A percentile compares a stretch with the other conserved stretches of the same genome.
Conservation (phyloP, 331 rosid genomes). For the Telfairia occidentalis region DNA sequence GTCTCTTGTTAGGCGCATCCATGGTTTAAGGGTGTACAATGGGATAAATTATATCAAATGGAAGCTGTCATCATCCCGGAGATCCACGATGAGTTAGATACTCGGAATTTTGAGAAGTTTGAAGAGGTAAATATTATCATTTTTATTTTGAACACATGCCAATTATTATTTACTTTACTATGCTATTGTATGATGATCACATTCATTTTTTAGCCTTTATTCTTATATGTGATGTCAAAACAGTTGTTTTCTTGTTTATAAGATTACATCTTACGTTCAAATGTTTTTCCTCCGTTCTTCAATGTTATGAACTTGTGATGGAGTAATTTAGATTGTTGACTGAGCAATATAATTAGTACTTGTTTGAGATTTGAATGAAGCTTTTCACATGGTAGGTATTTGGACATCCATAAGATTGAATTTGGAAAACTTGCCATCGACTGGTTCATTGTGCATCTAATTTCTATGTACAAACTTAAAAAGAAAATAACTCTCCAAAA, state of each 20-base stretch:
- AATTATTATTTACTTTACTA: not conserved
- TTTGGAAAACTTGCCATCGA: not conserved
- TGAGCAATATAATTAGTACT: not conserved
- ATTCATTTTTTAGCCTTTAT: not conserved
- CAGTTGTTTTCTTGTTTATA: not conserved
- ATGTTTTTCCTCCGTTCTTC: not conserved
- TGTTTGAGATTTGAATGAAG: not conserved
- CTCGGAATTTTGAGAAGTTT: conserved; percentile 77
- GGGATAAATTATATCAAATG: conserved; percentile 75
- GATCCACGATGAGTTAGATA: conserved; percentile 71
- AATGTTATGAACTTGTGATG: not conserved
- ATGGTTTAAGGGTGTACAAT: conserved; percentile 62
- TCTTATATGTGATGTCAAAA: not conserved
- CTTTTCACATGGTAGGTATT: not conserved
- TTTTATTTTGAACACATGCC: not conserved
- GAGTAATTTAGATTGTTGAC: not conserved
- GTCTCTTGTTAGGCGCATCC: conserved; percentile 53
- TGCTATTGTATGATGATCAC: not conserved
- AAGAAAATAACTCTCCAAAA: not conserved
- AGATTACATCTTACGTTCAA: not conserved
- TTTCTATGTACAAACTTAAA: not conserved
- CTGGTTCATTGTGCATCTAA: not conserved
- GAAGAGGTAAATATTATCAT: conserved; percentile 46
- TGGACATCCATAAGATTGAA: not conserved
- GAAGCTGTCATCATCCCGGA: conserved; percentile 77